Base-by-base conservation (phyloP, 108 stramenopile species). In the Nitzschia inconspicua region DNA sequence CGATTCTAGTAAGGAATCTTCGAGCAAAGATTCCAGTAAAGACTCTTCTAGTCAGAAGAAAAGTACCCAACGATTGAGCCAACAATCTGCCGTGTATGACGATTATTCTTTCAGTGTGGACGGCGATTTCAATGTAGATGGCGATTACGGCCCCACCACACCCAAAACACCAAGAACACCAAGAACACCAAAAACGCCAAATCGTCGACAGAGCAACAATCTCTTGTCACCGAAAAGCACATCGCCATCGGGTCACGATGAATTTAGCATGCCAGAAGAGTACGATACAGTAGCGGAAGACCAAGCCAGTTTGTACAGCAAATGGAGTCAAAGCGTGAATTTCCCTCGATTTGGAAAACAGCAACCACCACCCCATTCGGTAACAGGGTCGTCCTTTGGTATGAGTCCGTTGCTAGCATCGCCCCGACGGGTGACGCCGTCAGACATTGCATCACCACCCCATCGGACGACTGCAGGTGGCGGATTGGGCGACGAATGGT, bases 251-350 rank as follows among this genome's bases (percentile, higher is more conserved):
- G 24, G 19, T 13, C 44, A 39, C 11, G 60, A 62, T 27, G 68
- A 70, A 23, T 60, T 62, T 20, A 62, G 60, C 36, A 60, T 70
- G 60, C 50, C 68, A 5, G 60, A 61, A n/a, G 52, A 61, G 4
- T 61, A 61, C 42, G 60, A 61, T 47, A 0, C 60, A 19, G 36
- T 53, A 10, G 0, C 4, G 22, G 58, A 69, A 24, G 58, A 59
- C 14, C 8, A 20, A 23, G 0, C 50, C 3, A 52, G 51, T 43
- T 10, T 60, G 4, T 31, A 41, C 8, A 36, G 66, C 5, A 36
- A 0, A 0, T 20, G 14, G 7, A 43, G 39, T 9, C 24, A 51
- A 19, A 53, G 23, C 3, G 19, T 32, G 3, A 27, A 19, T 13
- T 40, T 26, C 16, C 16, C 24, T n/a, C 13, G 29, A 34, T 41